Conservation (phyloP, 441 rosid species). For the Codiaeum variegatum region DNA sequence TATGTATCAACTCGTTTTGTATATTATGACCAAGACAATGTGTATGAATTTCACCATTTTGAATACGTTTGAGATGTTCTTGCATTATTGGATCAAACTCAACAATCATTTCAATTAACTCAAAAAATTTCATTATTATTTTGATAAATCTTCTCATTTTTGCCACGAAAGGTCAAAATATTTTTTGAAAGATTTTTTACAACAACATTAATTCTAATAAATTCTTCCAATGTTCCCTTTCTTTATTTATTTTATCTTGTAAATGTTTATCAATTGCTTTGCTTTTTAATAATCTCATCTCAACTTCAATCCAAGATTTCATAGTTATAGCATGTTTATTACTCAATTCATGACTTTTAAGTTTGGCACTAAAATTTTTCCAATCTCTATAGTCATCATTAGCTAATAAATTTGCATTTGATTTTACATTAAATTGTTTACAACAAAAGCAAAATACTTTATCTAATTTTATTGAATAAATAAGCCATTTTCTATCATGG, state of each 20-base stretch:
- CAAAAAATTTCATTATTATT: not conserved
- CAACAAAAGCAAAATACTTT: not conserved
- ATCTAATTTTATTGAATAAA: not conserved
- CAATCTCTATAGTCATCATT: not conserved
- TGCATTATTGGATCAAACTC: not conserved
- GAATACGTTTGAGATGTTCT: not conserved
- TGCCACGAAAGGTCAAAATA: not conserved
- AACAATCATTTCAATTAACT: not conserved
- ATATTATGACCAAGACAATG: not conserved
- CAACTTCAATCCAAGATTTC: not conserved
- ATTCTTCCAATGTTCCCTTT: not conserved
- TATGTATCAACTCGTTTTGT: not conserved
- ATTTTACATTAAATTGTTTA: too few relatives aligned
- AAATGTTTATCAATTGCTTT: slow-evolving; percentile 5
- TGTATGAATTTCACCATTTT: not conserved
- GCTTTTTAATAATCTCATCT: not conserved
- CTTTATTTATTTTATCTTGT: not conserved
- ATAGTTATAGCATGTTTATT: not conserved
- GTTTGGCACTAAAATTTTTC: not conserved
- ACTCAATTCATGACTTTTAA: not conserved
- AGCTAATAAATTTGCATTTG: too few relatives aligned
- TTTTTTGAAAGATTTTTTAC: not conserved
- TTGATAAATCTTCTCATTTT: not conserved
- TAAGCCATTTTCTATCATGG: not conserved
- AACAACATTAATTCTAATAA: not conserved